Base-by-base conservation (phyloP, 2,329 filamentous ascomycete genomes). In the Keithomyces neogunnii region DNA sequence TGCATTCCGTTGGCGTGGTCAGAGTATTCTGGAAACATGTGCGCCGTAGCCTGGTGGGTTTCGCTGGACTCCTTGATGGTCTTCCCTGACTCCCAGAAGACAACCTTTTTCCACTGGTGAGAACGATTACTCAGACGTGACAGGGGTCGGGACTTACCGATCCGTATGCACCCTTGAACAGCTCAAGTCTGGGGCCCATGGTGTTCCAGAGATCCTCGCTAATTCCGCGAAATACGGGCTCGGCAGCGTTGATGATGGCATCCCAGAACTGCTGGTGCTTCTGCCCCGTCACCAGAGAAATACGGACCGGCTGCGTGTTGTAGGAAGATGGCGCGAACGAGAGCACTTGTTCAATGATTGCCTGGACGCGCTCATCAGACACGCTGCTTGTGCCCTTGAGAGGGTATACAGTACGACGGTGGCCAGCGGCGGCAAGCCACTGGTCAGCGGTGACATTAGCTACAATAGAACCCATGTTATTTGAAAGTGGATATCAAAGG, bases 251-350 rank as follows among this genome's bases (percentile, higher is more conserved):
- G 51, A 82, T 77, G 54, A 89, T 76, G 66, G 88, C 83, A 13
- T 62, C 55, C 91, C 91, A 96, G 60, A 95, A 82, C 73, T 87
- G 86, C 61, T 90, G 84, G 74, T 96, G 91, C 69, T 96, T 87
- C 55, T 79, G 81, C 62, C 86, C 85, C 63, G 92, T 77, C 50
- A 96, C 80, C 47, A 96, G 78, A 46, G 95, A 79, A 53, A 87
- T 72, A 53, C 91, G 85, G 59, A 88, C 85, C 58, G 83, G 83
- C 75, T 96, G 91, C 42, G 83, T 87, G 81, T 96, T 96, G 84
- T 95, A 96, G 57, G 85, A 83, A 48, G 81, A 86, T 43, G 91
- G 90, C 2, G 85, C 76, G 66, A 89, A 76, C 54, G 81, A 73
- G 59, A 92, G 73, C 51, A 81, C 75, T 59, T 81, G 67, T 66